A percentile compares a stretch with the other conserved stretches of the same genome.
Conservation (phyloP, 495 filamentous ascomycete species). For the Evernia prunastri region DNA sequence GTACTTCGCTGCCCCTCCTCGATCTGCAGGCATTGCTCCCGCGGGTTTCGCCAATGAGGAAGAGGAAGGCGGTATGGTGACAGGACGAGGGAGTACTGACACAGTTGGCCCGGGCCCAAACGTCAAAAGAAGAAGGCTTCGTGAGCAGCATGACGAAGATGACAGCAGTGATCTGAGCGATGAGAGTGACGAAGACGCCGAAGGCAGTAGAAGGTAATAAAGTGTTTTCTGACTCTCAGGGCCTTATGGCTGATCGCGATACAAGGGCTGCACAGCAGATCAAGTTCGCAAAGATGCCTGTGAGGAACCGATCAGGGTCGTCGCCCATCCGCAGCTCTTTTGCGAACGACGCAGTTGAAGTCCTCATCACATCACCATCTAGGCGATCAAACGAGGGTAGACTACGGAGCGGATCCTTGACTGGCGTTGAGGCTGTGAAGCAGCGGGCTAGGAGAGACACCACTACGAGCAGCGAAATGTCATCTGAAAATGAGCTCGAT, state of each 20-base stretch:
- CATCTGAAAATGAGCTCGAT: slow-evolving; percentile 81
- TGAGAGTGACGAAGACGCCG: slow-evolving; percentile 86
- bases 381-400: slow-evolving; percentile 43
- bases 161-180: slow-evolving; percentile 96
- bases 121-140: slow-evolving; percentile 44
- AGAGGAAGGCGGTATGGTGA: slow-evolving; percentile 76
- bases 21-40: slow-evolving; percentile 42
- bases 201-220: slow-evolving; percentile 42
- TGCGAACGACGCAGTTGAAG: slow-evolving; percentile 45
- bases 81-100: slow-evolving; percentile 67
- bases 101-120: slow-evolving; percentile 59
- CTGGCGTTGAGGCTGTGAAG: slow-evolving; percentile 66
- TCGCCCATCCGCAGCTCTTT: slow-evolving; percentile 67
- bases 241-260: background rate
- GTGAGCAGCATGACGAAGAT: slow-evolving; percentile 82
- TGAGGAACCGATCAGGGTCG: slow-evolving; percentile 78
- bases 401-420: slow-evolving; percentile 65
- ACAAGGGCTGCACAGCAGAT: slow-evolving; percentile 66
- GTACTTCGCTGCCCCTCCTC: slow-evolving; percentile 73
- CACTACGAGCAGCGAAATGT: slow-evolving; percentile 85
- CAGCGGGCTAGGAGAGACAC: slow-evolving; percentile 75
- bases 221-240: slow-evolving; percentile 22
- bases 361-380: slow-evolving; percentile 50
- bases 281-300: slow-evolving; percentile 89
- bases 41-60: slow-evolving; percentile 55